Percentiles rank a stretch among this genome's conserved stretches.
phyloP scores from a whole-genome alignment of 768 basidiomycete species.

The Phylloporus arenicola region DNA sequence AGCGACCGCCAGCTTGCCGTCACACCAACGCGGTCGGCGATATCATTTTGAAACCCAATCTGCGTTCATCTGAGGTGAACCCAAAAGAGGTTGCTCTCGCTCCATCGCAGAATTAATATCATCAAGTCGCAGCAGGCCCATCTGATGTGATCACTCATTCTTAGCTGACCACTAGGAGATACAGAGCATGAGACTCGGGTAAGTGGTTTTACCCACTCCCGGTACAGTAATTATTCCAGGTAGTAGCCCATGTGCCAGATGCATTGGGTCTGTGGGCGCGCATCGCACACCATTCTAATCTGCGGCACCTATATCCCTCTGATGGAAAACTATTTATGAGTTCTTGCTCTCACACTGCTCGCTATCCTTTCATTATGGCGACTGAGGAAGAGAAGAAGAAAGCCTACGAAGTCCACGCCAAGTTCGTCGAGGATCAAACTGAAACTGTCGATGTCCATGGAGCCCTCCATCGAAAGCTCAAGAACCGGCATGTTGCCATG shows the following conservation, averaged over 20 bases:
- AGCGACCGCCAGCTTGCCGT: too few relatives aligned
- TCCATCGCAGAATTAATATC: too few relatives aligned
- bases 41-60: too few relatives aligned
- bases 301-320: background rate
- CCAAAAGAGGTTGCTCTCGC: too few relatives aligned
- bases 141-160: too few relatives aligned
- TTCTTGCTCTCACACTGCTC: background rate
- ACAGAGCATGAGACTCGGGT: too few relatives aligned
- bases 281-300: background rate
- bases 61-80: too few relatives aligned
- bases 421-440: slow-evolving; percentile 8
- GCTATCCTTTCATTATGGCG: slow-evolving; percentile 3
- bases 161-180: too few relatives aligned
- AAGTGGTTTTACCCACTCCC: background rate
- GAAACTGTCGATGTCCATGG: background rate
- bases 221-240: background rate
- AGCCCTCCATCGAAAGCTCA: slow-evolving; percentile 25
- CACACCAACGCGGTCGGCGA: too few relatives aligned
- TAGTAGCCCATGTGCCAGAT: background rate
- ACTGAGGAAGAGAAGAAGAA: slow-evolving; percentile 7
- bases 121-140: too few relatives aligned
- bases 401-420: slow-evolving; percentile 1
- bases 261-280: background rate
- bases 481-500: slow-evolving; percentile 34
- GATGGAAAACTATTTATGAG: background rate